Conservation (phyloP, 1,139 yeast species). For the Sugiyamaella japonica region DNA sequence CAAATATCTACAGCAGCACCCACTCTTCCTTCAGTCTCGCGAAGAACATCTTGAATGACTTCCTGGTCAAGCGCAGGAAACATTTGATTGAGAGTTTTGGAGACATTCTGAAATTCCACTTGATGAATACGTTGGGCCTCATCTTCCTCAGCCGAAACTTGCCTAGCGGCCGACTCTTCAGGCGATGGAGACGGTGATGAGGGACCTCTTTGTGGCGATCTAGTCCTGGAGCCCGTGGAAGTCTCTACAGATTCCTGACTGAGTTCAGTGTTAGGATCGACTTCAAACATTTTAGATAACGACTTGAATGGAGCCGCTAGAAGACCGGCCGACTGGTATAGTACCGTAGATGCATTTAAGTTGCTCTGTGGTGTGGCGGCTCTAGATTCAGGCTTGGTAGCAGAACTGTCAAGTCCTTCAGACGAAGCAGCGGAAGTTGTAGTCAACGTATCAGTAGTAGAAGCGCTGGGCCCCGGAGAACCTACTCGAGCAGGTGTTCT, state of each 20-base stretch:
- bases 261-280: constrained; percentile 30
- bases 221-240: constrained; percentile 2
- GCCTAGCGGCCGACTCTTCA: constrained; percentile 43
- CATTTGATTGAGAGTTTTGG: constrained; percentile 59
- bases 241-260: constrained; percentile 2
- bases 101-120: constrained; percentile 46
- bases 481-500: constrained; percentile 30
- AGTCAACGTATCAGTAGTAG: background rate
- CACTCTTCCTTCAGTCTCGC: constrained; percentile 64
- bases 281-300: constrained; percentile 38
- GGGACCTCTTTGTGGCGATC: background rate
- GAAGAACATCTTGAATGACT: constrained; percentile 67
- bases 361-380: constrained; percentile 21
- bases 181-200: constrained; percentile 27
- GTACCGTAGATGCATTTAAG: constrained; percentile 39
- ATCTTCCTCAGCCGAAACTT: constrained; percentile 43
- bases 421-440: background rate
- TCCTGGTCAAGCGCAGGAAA: constrained; percentile 74
- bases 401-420: background rate
- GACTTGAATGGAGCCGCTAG: constrained; percentile 40
- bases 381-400: background rate
- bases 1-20: constrained; percentile 76
- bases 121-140: constrained; percentile 41
- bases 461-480: constrained; percentile 20
- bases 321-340: constrained; percentile 42